phyloP scores from a whole-genome alignment of 2,329 filamentous ascomycete species.

The Ceratocystis huliohia region DNA sequence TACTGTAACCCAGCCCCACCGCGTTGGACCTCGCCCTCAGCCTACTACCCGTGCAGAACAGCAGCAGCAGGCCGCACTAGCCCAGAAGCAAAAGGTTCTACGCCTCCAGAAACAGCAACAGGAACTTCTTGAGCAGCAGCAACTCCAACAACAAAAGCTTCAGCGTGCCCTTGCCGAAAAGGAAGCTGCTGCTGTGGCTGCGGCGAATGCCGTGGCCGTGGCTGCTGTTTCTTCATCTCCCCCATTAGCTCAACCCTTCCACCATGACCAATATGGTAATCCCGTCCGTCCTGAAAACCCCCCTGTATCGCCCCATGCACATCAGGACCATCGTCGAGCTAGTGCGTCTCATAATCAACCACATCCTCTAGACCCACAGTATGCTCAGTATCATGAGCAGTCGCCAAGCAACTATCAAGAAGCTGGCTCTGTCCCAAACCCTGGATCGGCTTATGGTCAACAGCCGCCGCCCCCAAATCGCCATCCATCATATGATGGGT shows the following conservation, averaged over 20 bases:
- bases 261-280: conserved; percentile 1
- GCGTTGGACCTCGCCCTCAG: conserved; percentile 19
- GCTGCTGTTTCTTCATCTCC: conserved; percentile 26
- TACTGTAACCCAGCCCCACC: conserved; percentile 15
- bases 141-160: conserved; percentile 28
- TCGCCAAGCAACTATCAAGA: background rate
- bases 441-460: conserved; percentile 5
- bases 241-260: background rate
- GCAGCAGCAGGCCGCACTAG: conserved; percentile 20
- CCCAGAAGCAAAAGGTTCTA: conserved; percentile 26
- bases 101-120: conserved; percentile 24
- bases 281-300: background rate
- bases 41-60: conserved; percentile 22
- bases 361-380: background rate
- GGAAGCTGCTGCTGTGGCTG: conserved; percentile 28
- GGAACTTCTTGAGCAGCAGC: conserved; percentile 28
- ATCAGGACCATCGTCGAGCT: background rate
- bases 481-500: conserved; percentile 40
- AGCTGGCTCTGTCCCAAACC: background rate
- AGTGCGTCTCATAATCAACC: background rate
- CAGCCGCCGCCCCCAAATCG: conserved; percentile 27
- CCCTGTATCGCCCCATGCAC: background rate
- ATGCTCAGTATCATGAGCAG: background rate
- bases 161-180: conserved; percentile 25
- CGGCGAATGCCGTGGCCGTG: conserved; percentile 27